Evolutionary conservation across 768 basidiomycete species (phyloP).

Genomic region (Pulveroboletus sp.): DNA sequence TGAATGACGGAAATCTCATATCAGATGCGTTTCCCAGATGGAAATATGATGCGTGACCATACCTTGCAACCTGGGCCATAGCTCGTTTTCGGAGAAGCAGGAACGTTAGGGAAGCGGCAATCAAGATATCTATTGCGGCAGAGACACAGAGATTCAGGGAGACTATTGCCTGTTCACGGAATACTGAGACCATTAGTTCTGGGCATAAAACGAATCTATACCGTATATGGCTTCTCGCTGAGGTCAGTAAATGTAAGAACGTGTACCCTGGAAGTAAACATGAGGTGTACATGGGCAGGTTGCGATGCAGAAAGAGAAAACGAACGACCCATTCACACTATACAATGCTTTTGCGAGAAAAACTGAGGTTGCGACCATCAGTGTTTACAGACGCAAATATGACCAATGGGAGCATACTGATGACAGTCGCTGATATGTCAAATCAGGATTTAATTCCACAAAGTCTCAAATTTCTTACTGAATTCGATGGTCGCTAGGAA

Average conservation of each 20-base stretch:
- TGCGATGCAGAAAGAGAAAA: not conserved
- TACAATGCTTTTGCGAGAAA: not conserved
- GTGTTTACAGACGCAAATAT: not conserved
- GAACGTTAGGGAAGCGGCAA: conserved; percentile 1
- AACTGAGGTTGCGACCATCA: not conserved
- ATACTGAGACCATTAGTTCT: not conserved
- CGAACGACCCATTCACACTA: not conserved
- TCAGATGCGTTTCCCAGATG: not conserved
- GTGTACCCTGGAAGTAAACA: not conserved
- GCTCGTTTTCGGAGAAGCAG: not conserved
- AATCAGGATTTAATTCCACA: not conserved
- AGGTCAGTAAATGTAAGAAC: not conserved
- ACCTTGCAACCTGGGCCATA: not conserved
- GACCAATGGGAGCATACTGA: not conserved
- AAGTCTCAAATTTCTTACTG: not conserved
- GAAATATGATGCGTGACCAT: too few relatives aligned
- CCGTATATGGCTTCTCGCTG: not conserved
- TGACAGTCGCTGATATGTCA: not conserved
- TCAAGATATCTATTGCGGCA: conserved; percentile 2
- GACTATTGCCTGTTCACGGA: not conserved
- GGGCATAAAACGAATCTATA: not conserved
- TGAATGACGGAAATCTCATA: not conserved
- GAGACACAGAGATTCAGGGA: not conserved
- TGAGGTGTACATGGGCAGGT: not conserved
- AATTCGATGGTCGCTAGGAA: not conserved